A percentile compares a stretch with the other conserved stretches of the same genome.
These are phyloP conservation scores for Metrosideros polymorpha DNA, from an alignment of 441 rosid species.

Conservation along the genomic window DNA sequence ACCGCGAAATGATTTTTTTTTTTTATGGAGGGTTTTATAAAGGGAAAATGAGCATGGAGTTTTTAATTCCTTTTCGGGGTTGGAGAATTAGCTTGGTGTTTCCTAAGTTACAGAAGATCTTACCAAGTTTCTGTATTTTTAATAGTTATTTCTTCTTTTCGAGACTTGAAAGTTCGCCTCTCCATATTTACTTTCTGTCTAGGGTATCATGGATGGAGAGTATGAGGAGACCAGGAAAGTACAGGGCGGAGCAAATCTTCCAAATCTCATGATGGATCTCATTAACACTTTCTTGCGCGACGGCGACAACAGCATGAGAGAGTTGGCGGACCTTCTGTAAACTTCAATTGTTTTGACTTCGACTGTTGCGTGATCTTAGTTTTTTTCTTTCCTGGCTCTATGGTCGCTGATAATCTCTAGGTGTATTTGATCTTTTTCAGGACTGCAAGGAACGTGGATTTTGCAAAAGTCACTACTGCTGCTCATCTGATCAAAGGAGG, in stretches of 20 bases:
- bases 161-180: not conserved
- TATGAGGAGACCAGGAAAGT: not conserved
- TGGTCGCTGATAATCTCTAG: not conserved
- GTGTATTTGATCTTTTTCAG: slow-evolving; percentile 10
- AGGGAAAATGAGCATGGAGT: not conserved
- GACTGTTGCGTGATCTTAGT: not conserved
- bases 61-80: not conserved
- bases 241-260: not conserved
- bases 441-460: slow-evolving; percentile 11
- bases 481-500: slow-evolving; percentile 18
- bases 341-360: not conserved
- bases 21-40: not conserved
- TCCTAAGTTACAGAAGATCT: not conserved
- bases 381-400: not conserved
- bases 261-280: not conserved
- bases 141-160: not conserved
- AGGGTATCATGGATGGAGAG: not conserved
- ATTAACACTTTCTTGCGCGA: not conserved
- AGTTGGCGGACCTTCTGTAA: not conserved
- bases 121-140: not conserved
- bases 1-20: not conserved
- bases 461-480: not conserved
- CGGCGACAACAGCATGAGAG: not conserved
- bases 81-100: not conserved
- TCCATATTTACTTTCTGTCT: not conserved